Evolutionary conservation across 352 stramenopile species (phyloP), one percentile per base, ranked within the genome.

Genomic region (Pythium angustatum): DNA sequence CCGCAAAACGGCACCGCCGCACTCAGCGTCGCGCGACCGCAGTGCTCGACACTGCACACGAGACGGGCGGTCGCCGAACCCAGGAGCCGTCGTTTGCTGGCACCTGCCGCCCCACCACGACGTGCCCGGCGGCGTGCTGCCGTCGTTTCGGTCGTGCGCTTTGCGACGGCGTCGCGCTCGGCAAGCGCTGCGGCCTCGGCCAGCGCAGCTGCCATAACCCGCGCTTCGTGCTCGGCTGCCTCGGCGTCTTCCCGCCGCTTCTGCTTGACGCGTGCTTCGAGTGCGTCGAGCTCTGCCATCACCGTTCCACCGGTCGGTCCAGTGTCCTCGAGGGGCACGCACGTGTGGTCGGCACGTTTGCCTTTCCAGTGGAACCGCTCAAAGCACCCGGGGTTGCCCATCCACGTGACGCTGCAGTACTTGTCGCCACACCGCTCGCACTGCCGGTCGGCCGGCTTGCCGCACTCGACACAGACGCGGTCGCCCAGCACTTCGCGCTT

Each of bases 391-490:
- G 84, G 65, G 64, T 94, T 90, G 34, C 85, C 85, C 81, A 93
- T 93, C 83, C 86, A 92, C 21, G 80, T 81, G 21, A 87, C 83
- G 53, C 86, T 94, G 66, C 85, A 95, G 66, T 95, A 95, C 17
- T 75, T 72, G 55, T 95, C 86, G 30, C 77, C 78, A 43, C 86
- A 95, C 11, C 58, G 78, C 24, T 56, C 59, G 31, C 86, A 95
- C 64, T 75, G 62, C 7, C 86, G 83, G 63, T 95, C 86, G 3
- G 84, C 84, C 17, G 72, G 67, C 62, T 91, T 88, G 43, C 81
- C 72, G 51, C 86, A 95, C 54, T 95, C 86, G 26, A 88, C 81
- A 53, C 86, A 95, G 15, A 90, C 44, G 10, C 69, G 76, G 60
- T 87, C 78, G 12, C 83, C 79, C 3, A 91, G 61, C 22, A 93